Percentiles rank a stretch among this genome's conserved stretches.
Evolutionary conservation across 2,329 filamentous ascomycete genomes (phyloP).

Genomic region (Trichothecium roseum): DNA sequence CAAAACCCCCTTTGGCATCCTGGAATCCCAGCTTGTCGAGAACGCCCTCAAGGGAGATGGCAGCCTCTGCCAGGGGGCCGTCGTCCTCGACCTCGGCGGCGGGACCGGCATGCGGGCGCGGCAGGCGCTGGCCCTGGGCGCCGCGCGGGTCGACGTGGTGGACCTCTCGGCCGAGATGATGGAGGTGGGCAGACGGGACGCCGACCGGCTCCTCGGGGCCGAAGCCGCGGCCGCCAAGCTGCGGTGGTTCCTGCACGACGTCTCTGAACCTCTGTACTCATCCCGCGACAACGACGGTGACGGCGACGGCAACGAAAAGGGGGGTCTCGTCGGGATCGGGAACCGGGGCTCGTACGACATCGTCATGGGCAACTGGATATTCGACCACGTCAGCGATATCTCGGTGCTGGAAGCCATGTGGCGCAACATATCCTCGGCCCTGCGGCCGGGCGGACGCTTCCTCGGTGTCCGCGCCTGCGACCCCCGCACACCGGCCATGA

Average conservation of each 20-base stretch:
- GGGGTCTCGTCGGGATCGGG: too few species aligned
- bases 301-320: too few species aligned
- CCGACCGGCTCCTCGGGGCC: not conserved
- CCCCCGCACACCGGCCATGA: not conserved
- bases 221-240: conserved; percentile 9
- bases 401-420: conserved; percentile 16
- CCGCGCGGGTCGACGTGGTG: conserved; percentile 2
- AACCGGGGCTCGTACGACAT: conserved; percentile 21
- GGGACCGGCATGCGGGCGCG: not conserved
- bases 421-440: conserved; percentile 12
- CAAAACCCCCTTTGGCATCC: too few species aligned
- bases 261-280: conserved; percentile 13
- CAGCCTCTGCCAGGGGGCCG: too few species aligned
- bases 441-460: conserved; percentile 18
- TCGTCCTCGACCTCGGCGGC: conserved; percentile 2
- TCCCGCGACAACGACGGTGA: too few species aligned
- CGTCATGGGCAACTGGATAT: conserved; percentile 21
- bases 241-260: conserved; percentile 15
- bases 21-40: conserved; percentile 1
- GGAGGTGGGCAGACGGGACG: not conserved
- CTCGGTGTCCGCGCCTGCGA: conserved; percentile 10
- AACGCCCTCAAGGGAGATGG: too few species aligned
- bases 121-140: conserved; percentile 1
- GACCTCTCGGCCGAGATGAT: conserved; percentile 2
- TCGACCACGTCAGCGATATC: conserved; percentile 15